Percentiles rank a stretch among this genome's conserved stretches.
Evolutionary conservation across 306 rosid genomes (phyloP).

Genomic region (Styphnolobium japonicum): DNA sequence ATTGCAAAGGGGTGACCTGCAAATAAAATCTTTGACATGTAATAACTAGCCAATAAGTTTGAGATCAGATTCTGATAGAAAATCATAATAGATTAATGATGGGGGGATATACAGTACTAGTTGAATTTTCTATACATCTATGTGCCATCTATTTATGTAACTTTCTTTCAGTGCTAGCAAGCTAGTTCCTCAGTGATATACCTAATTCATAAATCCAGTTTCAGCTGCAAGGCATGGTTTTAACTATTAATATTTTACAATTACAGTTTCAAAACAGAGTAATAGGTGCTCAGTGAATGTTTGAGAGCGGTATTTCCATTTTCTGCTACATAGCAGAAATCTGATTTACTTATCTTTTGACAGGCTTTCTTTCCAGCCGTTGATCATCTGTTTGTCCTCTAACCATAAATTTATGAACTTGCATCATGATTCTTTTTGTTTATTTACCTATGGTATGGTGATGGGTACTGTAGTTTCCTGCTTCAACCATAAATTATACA

Average conservation of each 20-base stretch:
- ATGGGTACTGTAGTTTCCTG: not conserved
- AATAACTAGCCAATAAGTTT: not conserved
- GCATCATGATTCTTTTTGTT: not conserved
- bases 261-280: not conserved
- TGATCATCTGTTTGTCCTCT: not conserved
- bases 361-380: not conserved
- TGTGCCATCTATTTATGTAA: not conserved
- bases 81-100: not conserved
- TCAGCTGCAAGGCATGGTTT: not conserved
- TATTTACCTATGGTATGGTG: not conserved
- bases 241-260: not conserved
- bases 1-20: not conserved
- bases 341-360: not conserved
- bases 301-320: slow-evolving; percentile 9
- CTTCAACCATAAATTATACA: not conserved
- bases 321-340: not conserved
- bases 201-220: not conserved
- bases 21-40: not conserved
- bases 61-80: not conserved
- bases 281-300: not conserved
- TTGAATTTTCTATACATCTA: not conserved
- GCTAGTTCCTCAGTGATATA: not conserved
- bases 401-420: not conserved
- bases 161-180: not conserved
- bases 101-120: not conserved